A percentile compares a stretch with the other conserved stretches of the same genome.
phyloP scores from a whole-genome alignment of 139 green algal species.

The Trebouxia sp. region DNA sequence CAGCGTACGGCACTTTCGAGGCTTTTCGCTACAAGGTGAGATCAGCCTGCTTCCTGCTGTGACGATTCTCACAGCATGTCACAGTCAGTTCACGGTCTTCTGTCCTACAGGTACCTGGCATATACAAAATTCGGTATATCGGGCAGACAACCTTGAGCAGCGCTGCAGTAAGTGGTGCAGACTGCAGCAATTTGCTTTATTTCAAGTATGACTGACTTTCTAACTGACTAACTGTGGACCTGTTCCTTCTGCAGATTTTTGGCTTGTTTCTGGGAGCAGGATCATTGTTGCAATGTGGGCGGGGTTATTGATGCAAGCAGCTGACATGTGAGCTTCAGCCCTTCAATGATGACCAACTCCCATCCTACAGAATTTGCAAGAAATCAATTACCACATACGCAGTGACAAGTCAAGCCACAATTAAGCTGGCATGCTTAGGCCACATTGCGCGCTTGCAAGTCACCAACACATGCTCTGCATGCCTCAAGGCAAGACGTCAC shows the following conservation, averaged over 20 bases:
- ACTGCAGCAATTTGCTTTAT: background rate
- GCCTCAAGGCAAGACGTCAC: too few relatives aligned
- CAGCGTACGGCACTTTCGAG: slow-evolving; percentile 72
- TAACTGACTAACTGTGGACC: background rate
- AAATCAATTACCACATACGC: too few relatives aligned
- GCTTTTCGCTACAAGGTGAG: slow-evolving; percentile 59
- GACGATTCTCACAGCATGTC: too few relatives aligned
- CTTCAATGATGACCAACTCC: too few relatives aligned
- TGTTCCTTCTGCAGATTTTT: slow-evolving; percentile 49
- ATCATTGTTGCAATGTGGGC: slow-evolving; percentile 61
- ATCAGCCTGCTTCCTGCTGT: background rate
- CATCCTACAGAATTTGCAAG: too few relatives aligned
- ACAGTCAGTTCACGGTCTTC: background rate
- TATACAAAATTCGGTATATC: slow-evolving; percentile 75
- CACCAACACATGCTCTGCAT: too few relatives aligned
- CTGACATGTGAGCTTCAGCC: too few relatives aligned
- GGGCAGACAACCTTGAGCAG: slow-evolving; percentile 71
- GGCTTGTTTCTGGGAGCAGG: slow-evolving; percentile 69
- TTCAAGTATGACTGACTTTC: background rate
- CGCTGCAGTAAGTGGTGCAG: slow-evolving; percentile 55
- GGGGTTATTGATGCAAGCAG: slow-evolving; percentile 1
- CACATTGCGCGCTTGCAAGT: too few relatives aligned
- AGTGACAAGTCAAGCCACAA: too few relatives aligned
- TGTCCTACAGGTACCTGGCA: slow-evolving; percentile 59
- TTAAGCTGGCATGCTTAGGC: too few relatives aligned